Evolutionary conservation across 805 yeast genomes (phyloP).

Genomic region (Lachancea kluyveri): DNA sequence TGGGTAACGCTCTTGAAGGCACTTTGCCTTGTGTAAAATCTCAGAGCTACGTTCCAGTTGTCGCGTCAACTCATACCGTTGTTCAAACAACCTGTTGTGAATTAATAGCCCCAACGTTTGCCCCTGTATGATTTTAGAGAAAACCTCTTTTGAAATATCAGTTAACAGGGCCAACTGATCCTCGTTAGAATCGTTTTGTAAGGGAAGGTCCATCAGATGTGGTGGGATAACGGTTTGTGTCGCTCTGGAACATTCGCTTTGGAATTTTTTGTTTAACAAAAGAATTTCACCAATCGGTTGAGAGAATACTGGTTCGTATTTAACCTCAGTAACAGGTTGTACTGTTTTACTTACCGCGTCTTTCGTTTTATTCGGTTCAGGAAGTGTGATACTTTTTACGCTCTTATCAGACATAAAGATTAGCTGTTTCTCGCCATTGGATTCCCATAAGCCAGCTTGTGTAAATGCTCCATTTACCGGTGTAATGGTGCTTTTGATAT

Average conservation of each 20-base stretch:
- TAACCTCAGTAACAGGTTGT: too few relatives aligned
- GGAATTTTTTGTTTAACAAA: conserved; percentile 12
- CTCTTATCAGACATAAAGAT: too few relatives aligned
- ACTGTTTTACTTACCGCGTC: too few relatives aligned
- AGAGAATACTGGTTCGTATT: conserved; percentile 10
- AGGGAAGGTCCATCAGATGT: conserved; percentile 16
- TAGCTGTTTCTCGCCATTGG: too few relatives aligned
- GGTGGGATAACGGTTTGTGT: conserved; percentile 14
- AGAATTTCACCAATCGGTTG: conserved; percentile 22
- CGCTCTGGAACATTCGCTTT: conserved; percentile 12
- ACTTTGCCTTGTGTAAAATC: conserved; percentile 14
- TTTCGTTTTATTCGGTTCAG: too few relatives aligned
- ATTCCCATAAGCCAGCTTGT: too few relatives aligned
- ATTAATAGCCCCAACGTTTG: conserved; percentile 32
- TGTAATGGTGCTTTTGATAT: too few relatives aligned
- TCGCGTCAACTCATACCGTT: conserved; percentile 36
- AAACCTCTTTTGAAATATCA: conserved; percentile 17
- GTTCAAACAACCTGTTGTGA: conserved; percentile 33
- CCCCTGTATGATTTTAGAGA: conserved; percentile 18
- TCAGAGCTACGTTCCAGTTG: conserved; percentile 33
- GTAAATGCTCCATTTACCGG: too few relatives aligned
- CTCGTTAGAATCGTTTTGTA: conserved; percentile 22
- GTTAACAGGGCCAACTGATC: conserved; percentile 23
- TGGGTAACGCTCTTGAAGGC: conserved; percentile 12
- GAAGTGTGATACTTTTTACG: too few relatives aligned